phyloP scores from a whole-genome alignment of 305 asterid genomes.

The Lippia alba region DNA sequence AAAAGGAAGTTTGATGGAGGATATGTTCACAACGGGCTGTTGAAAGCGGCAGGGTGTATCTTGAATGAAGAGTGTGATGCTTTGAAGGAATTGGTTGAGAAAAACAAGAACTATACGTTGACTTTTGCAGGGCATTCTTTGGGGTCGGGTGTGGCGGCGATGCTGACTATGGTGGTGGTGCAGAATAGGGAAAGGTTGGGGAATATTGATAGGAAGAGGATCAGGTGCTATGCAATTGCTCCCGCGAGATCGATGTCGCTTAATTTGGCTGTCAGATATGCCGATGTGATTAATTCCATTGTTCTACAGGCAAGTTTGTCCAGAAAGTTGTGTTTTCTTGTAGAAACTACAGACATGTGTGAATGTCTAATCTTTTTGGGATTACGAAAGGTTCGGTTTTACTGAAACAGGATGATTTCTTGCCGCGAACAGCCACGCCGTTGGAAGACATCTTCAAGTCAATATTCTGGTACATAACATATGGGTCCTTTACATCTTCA shows the following conservation, averaged over 20 bases:
- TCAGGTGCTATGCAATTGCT: slow-evolving; percentile 88
- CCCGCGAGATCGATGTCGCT: slow-evolving; percentile 95
- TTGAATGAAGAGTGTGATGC: slow-evolving; percentile 65
- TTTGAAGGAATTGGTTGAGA: slow-evolving; percentile 64
- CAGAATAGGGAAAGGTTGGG: slow-evolving; percentile 68
- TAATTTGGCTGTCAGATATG: slow-evolving; percentile 86
- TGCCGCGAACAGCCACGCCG: slow-evolving; percentile 94
- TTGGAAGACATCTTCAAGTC: slow-evolving; percentile 95
- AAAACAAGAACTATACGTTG: slow-evolving; percentile 67
- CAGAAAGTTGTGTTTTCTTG: slow-evolving; percentile 13
- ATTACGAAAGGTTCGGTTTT: slow-evolving; percentile 9
- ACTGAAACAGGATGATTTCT: slow-evolving; percentile 82
- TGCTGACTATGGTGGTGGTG: slow-evolving; percentile 70
- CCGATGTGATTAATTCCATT: slow-evolving; percentile 85
- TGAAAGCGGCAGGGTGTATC: slow-evolving; percentile 79
- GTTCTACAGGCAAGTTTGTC: slow-evolving; percentile 80
- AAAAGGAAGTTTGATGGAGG: slow-evolving; percentile 81
- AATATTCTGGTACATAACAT: slow-evolving; percentile 64
- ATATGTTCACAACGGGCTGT: slow-evolving; percentile 85
- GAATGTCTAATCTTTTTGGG: neutral
- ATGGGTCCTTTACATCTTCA: no score
- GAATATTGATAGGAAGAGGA: slow-evolving; percentile 68
- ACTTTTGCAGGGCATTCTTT: slow-evolving; percentile 86
- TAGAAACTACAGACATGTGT: neutral
- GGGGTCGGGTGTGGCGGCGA: slow-evolving; percentile 92